Base-by-base conservation (phyloP, 139 green algal genomes). In the Zygnema cylindricum region DNA sequence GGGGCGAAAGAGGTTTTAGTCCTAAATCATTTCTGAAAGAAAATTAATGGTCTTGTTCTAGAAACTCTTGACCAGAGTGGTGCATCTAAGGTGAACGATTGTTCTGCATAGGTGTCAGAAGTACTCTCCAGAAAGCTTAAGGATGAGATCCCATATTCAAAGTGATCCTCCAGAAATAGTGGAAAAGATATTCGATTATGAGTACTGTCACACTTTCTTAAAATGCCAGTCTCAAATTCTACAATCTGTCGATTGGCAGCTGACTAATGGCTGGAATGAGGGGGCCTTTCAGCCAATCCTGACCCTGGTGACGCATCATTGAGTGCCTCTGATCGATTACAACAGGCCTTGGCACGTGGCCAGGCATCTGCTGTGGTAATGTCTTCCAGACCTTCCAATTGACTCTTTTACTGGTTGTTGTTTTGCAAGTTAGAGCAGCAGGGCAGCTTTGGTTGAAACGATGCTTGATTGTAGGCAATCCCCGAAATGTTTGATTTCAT, bases 1-100 rank as follows among this genome's bases (percentile, higher is more conserved):
- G 85, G 0, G 82, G 82, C 0, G 82, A 23, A 2, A 7, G 79
- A 81, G 38, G 86, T 89, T 3, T 33, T 77, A 77, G 84, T n/a
- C n/a, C n/a, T n/a, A n/a, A n/a, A n/a, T n/a, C n/a, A n/a, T n/a
- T n/a, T n/a, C n/a, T n/a, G n/a, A n/a, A n/a, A n/a, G n/a, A n/a
- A n/a, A n/a, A n/a, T n/a, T n/a, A n/a, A n/a, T n/a, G n/a, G n/a
- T n/a, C n/a, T n/a, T n/a, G n/a, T n/a, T n/a, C n/a, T n/a, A n/a
- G n/a, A n/a, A n/a, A n/a, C n/a, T n/a, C n/a, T n/a, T n/a, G n/a
- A n/a, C n/a, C n/a, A n/a, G n/a, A n/a, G n/a, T n/a, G n/a, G n/a
- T n/a, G n/a, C n/a, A n/a, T n/a, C n/a, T n/a, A n/a, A n/a, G n/a
- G n/a, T n/a, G n/a, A n/a, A n/a, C n/a, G n/a, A n/a, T n/a, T n/a